Conservation (phyloP, 1,284 basidiomycete genomes). For the Cryptococcus sp. region DNA sequence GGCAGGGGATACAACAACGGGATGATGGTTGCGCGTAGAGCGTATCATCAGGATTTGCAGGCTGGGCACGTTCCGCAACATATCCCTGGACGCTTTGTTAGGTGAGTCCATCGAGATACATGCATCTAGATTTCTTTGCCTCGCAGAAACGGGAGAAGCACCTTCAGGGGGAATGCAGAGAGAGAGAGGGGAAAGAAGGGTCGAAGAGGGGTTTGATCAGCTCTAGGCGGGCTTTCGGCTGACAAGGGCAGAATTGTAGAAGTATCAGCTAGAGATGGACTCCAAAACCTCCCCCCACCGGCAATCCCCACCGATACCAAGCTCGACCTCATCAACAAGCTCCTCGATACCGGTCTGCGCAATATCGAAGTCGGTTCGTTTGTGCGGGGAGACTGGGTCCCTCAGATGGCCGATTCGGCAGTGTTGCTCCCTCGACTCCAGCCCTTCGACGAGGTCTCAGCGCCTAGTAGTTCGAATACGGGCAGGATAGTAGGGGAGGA, state of each 20-base stretch:
- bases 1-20: no score
- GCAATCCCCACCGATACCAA: conserved; percentile 70
- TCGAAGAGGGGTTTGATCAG: neutral
- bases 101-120: no score
- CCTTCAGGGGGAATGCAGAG: no score
- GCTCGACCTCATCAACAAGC: conserved; percentile 70
- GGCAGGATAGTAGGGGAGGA: conserved; percentile 37
- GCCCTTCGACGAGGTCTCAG: conserved; percentile 16
- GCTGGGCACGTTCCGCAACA: no score
- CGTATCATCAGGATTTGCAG: no score
- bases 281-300: conserved; percentile 77
- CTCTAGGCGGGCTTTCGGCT: neutral
- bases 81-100: no score
- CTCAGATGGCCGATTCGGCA: conserved; percentile 81
- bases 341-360: conserved; percentile 63
- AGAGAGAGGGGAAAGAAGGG: no score
- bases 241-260: conserved; percentile 64
- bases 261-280: conserved; percentile 84
- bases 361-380: conserved; percentile 86
- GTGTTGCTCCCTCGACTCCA: conserved; percentile 46
- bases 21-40: no score
- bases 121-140: no score
- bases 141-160: no score
- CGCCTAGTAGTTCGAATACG: neutral
- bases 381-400: conserved; percentile 89